phyloP scores from a whole-genome alignment of 176 grass and related monocot species.

The Paspalum vaginatum region DNA sequence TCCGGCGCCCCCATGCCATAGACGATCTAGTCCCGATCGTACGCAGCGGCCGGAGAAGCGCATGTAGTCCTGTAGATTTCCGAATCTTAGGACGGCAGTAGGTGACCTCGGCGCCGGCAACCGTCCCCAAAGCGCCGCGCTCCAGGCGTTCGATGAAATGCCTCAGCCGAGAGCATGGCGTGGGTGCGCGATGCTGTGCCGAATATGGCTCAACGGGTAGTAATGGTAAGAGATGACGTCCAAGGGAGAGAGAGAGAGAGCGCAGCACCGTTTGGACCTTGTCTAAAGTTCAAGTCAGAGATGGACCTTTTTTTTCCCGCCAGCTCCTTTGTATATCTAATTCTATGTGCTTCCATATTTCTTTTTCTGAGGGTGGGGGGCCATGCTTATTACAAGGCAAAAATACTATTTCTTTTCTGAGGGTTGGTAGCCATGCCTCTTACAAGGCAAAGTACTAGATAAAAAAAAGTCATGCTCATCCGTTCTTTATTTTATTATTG shows the following conservation, averaged over 20 bases:
- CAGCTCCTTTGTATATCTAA: not conserved
- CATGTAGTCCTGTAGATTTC: accelerated
- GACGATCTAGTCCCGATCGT: not conserved
- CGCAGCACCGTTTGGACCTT: no score
- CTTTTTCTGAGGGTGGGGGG: no score
- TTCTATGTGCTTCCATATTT: not conserved
- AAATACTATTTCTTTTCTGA: not conserved
- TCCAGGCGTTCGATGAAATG: slow-evolving; percentile 3
- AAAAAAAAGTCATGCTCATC: not conserved
- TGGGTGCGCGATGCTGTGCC: not conserved
- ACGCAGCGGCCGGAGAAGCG: not conserved
- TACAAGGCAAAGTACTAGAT: not conserved
- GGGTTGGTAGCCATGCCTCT: not conserved
- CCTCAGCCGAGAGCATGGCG: not conserved
- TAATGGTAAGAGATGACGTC: not conserved
- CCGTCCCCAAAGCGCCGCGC: not conserved
- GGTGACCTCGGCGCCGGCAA: no score
- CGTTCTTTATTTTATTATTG: not conserved
- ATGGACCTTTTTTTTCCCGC: no score
- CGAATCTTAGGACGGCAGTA: no score
- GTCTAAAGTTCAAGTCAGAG: no score
- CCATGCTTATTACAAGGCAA: no score
- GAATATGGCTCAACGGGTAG: not conserved
- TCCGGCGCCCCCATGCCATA: not conserved
- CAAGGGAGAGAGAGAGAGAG: no score